Evolutionary conservation across 2,329 filamentous ascomycete genomes (phyloP).

Genomic region (Hypoxylon sp.): DNA sequence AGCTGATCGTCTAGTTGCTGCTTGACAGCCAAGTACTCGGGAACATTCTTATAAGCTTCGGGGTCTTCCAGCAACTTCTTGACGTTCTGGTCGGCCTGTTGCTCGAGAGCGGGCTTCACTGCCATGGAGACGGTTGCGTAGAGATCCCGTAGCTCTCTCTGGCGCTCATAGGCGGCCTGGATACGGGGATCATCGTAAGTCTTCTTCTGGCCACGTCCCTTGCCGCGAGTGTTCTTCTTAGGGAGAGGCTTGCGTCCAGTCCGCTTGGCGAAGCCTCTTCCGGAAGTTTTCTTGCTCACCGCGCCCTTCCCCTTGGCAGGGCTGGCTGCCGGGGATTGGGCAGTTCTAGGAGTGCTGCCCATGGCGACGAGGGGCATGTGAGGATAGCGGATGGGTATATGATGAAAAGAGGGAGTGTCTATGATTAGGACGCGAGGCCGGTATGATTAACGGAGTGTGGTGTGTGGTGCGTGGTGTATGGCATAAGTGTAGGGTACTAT

Average conservation of each 20-base stretch:
- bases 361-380: conserved; percentile 37
- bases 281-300: conserved; percentile 32
- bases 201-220: conserved; percentile 59
- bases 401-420: conserved; percentile 1
- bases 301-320: conserved; percentile 43
- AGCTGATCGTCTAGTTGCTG: conserved; percentile 59
- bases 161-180: conserved; percentile 68
- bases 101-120: conserved; percentile 70
- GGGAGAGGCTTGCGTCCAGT: conserved; percentile 34
- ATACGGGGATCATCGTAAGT: conserved; percentile 61
- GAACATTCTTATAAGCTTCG: conserved; percentile 59
- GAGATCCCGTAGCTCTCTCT: conserved; percentile 70
- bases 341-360: conserved; percentile 40
- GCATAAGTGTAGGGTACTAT: conserved; percentile 5
- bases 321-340: conserved; percentile 44
- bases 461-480: neutral
- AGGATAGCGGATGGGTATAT: conserved; percentile 1
- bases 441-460: neutral
- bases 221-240: conserved; percentile 45
- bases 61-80: conserved; percentile 64
- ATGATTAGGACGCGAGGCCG: neutral
- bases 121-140: conserved; percentile 69
- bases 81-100: conserved; percentile 68
- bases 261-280: conserved; percentile 39
- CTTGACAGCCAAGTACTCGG: conserved; percentile 61